Base-by-base conservation (phyloP, 2,329 filamentous ascomycete genomes). In the Exophiala viscosa region DNA sequence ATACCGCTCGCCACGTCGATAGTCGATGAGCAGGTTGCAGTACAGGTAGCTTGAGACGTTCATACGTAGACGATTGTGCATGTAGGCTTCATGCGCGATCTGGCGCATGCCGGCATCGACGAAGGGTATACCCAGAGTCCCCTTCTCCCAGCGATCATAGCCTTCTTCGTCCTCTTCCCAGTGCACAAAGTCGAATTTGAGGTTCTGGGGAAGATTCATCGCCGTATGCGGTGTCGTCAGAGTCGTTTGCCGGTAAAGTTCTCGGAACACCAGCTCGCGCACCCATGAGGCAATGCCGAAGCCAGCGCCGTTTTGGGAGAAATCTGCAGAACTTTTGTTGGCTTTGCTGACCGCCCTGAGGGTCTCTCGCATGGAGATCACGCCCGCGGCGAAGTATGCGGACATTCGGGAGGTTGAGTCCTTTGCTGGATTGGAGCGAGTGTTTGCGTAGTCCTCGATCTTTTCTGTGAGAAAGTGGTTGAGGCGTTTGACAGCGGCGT, bases 61-160 rank as follows among this genome's bases (percentile, higher is more conserved):
- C 76, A 79, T 79, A 31, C 76, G 70, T 9, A 75, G 62, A 0
- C 76, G 70, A 50, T 79, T 79, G 55, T 79, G 76, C 76, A 79
- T 78, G 54, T 75, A 79, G 1, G 69, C 74, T 55, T 78, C 76
- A 1, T 65, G 56, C 38, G 74, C 73, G 39, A 79, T 62, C 50
- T 79, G 76, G 2, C 76, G 63, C 76, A 79, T 79, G 0, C 76
- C 76, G 0, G 76, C 75, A 55, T 79, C 76, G 5, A 79, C 68
- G 41, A 78, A 77, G 0, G 76, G 76, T 14, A 74, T 70, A 8
- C 76, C 76, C 0, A 75, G 75, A 9, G 53, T 67, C 1, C 75
- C 76, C 41, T 73, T 66, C 52, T 67, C 72, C 75, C 75, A 77
- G 48, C 75, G 75, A 53, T 74, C 63, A 67, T 74, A 77, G 3